Evolutionary conservation across 2,329 filamentous ascomycete species (phyloP).

Genomic region (Trichoderma sp.): DNA sequence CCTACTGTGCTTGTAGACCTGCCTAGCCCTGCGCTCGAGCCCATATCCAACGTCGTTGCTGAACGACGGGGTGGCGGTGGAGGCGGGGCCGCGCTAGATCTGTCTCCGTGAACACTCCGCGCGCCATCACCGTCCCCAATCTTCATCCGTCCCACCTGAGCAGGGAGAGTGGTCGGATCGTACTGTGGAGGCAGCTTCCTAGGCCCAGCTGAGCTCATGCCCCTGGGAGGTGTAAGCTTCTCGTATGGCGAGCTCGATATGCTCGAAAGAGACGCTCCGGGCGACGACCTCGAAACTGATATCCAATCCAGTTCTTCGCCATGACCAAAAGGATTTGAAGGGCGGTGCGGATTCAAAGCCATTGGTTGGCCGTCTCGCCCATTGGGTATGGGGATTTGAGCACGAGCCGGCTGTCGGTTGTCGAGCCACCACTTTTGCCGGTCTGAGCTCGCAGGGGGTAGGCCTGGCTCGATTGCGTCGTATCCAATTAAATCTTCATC

Average conservation of each 20-base stretch:
- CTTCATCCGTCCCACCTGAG: slow-evolving; percentile 51
- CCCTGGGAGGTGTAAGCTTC: slow-evolving; percentile 56
- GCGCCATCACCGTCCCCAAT: slow-evolving; percentile 46
- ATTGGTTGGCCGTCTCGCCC: slow-evolving; percentile 55
- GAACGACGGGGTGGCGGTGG: slow-evolving; percentile 54
- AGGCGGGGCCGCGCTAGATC: slow-evolving; percentile 43
- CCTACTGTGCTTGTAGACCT: slow-evolving; percentile 30
- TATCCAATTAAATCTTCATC: slow-evolving; percentile 84
- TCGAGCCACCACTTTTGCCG: slow-evolving; percentile 73
- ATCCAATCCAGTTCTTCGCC: slow-evolving; percentile 86
- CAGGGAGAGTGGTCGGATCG: slow-evolving; percentile 52
- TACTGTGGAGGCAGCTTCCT: slow-evolving; percentile 58
- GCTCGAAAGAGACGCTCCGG: slow-evolving; percentile 58
- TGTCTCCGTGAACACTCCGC: slow-evolving; percentile 22
- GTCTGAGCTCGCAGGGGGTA: slow-evolving; percentile 69
- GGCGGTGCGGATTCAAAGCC: slow-evolving; percentile 72
- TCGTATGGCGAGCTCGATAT: slow-evolving; percentile 65
- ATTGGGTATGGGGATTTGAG: slow-evolving; percentile 67
- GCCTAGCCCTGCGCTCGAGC: slow-evolving; percentile 26
- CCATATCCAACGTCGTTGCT: slow-evolving; percentile 33
- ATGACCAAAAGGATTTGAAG: slow-evolving; percentile 78
- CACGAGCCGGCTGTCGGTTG: slow-evolving; percentile 74
- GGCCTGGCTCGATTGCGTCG: slow-evolving; percentile 78
- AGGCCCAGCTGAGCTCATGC: slow-evolving; percentile 50
- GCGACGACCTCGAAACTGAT: slow-evolving; percentile 59